Evolutionary conservation across 345 rosid species (phyloP).

Genomic region (Eucalyptus decipiens): DNA sequence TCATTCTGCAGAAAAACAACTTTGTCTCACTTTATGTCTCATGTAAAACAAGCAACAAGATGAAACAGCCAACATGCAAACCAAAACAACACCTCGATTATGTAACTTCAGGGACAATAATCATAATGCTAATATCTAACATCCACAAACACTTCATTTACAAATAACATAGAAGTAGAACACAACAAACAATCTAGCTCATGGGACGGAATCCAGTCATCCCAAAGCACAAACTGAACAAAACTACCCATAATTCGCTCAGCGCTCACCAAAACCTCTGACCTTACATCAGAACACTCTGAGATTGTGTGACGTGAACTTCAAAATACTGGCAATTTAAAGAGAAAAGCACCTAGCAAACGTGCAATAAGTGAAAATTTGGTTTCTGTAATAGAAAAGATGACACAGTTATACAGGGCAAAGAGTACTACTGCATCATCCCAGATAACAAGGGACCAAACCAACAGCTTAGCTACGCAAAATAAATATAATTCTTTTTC

Average conservation of each 20-base stretch:
- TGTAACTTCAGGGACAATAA: neutral
- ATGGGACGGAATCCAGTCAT: neutral
- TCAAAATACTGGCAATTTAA: accelerated
- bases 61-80: neutral
- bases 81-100: neutral
- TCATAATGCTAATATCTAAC: neutral
- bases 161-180: neutral
- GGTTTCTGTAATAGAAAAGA: neutral
- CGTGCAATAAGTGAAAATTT: neutral
- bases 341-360: neutral
- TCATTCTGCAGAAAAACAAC: conserved; percentile 23
- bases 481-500: neutral
- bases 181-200: neutral
- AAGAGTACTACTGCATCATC: neutral
- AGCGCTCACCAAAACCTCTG: neutral
- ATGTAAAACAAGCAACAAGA: neutral
- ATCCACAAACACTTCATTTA: neutral
- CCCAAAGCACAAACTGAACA: neutral
- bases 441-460: neutral
- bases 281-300: neutral
- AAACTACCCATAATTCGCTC: neutral
- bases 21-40: neutral
- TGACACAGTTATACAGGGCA: neutral
- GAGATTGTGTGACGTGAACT: neutral
- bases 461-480: neutral